Percentiles rank a stretch among this genome's conserved stretches.
Evolutionary conservation across 768 basidiomycete species (phyloP).

Genomic region (Pleurotus ostreatus): DNA sequence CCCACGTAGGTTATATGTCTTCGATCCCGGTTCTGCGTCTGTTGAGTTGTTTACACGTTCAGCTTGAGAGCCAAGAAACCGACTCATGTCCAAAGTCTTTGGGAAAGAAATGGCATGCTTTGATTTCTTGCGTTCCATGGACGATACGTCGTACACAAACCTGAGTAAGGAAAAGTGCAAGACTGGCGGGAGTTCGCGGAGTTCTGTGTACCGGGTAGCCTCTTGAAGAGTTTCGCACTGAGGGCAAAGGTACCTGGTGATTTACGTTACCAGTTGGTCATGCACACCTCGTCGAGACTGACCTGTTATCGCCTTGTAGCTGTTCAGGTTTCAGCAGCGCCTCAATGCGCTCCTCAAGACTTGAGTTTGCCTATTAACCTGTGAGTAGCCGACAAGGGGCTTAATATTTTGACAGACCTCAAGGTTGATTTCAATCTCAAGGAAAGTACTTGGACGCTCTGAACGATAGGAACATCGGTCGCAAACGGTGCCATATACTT

Average conservation of each 20-base stretch:
- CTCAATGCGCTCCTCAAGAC: slow-evolving; percentile 70
- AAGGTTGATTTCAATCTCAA: slow-evolving; percentile 86
- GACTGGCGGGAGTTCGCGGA: slow-evolving; percentile 76
- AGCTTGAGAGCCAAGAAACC: slow-evolving; percentile 42
- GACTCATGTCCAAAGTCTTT: slow-evolving; percentile 63
- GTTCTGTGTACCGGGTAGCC: slow-evolving; percentile 72
- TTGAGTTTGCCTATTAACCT: slow-evolving; percentile 54
- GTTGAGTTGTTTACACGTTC: slow-evolving; percentile 4
- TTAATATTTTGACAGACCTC: slow-evolving; percentile 38
- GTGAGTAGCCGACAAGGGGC: not conserved
- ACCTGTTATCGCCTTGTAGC: slow-evolving; percentile 84
- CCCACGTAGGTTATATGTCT: slow-evolving; percentile 78
- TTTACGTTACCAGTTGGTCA: not conserved
- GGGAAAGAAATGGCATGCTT: slow-evolving; percentile 84
- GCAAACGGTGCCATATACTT: slow-evolving; percentile 80
- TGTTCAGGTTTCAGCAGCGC: slow-evolving; percentile 64
- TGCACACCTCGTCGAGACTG: slow-evolving; percentile 8
- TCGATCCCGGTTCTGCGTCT: slow-evolving; percentile 17
- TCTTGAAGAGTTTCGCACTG: slow-evolving; percentile 69
- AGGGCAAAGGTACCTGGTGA: slow-evolving; percentile 72
- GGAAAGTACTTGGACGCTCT: slow-evolving; percentile 67
- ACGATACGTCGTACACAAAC: slow-evolving; percentile 82
- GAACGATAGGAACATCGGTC: slow-evolving; percentile 61
- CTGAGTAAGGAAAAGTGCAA: slow-evolving; percentile 90
- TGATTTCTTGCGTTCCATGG: slow-evolving; percentile 83